Evolutionary conservation across 192 early-diverging fungal species (phyloP).

Genomic region (Gigaspora rosea): DNA sequence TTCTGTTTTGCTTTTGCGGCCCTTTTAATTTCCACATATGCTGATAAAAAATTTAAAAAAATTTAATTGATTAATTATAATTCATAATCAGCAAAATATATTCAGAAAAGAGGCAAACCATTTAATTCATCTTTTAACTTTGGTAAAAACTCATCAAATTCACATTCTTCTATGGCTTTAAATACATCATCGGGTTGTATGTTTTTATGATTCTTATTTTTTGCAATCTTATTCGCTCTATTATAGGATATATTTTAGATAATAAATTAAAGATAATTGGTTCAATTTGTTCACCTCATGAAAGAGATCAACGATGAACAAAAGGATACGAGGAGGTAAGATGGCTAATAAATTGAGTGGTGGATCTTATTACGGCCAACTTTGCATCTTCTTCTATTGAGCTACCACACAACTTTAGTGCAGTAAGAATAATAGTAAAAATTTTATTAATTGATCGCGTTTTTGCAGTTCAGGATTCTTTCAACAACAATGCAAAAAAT

Average conservation of each 20-base stretch:
- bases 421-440: neutral
- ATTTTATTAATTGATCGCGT: neutral
- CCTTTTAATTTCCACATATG: too few species aligned
- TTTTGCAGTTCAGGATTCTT: neutral
- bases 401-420: neutral
- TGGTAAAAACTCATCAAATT: constrained; percentile 17
- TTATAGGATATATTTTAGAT: neutral
- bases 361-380: constrained; percentile 13
- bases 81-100: too few species aligned
- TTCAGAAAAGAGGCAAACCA: neutral
- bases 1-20: too few species aligned
- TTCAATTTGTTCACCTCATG: neutral
- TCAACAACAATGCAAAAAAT: neutral
- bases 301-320: neutral
- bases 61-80: too few species aligned
- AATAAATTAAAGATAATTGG: neutral
- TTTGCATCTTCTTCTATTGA: constrained; percentile 16
- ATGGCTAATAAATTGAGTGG: constrained; percentile 14
- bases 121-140: constrained; percentile 15
- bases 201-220: constrained; percentile 14
- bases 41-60: too few species aligned
- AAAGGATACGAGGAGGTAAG: constrained; percentile 11
- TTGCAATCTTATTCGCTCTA: constrained; percentile 5
- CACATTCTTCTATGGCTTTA: neutral
- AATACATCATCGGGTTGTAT: constrained; percentile 17